A percentile compares a stretch with the other conserved stretches of the same genome.
phyloP scores from a whole-genome alignment of 2,329 filamentous ascomycete species.

The Cercospora zeae-maydis region DNA sequence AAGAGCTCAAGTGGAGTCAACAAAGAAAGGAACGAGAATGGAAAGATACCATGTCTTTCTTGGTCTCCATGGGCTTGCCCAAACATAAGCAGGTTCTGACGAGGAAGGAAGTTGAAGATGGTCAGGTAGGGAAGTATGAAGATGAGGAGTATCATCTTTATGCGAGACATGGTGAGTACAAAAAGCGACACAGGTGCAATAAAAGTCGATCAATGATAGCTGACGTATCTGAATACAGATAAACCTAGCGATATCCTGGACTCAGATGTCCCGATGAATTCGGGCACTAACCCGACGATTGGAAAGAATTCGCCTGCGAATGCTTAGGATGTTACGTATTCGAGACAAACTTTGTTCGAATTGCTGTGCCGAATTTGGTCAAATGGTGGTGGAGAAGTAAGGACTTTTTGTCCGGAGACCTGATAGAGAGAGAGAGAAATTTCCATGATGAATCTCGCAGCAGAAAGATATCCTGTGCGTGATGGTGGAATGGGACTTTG shows the following conservation, averaged over 20 bases:
- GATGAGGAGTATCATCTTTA: slow-evolving; percentile 51
- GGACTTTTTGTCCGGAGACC: too few species aligned
- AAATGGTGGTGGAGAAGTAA: too few species aligned
- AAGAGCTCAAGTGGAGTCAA: slow-evolving; percentile 75
- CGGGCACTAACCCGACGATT: slow-evolving; percentile 22
- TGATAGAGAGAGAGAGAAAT: neutral
- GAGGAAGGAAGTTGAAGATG: slow-evolving; percentile 57
- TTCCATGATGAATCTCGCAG: neutral
- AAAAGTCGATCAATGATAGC: neutral
- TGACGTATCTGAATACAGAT: slow-evolving; percentile 11
- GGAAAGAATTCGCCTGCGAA: slow-evolving; percentile 23
- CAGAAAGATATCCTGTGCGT: neutral
- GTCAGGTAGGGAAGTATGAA: slow-evolving; percentile 47
- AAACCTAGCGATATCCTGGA: slow-evolving; percentile 24
- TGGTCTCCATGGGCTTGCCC: slow-evolving; percentile 60
- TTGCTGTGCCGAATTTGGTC: too few species aligned
- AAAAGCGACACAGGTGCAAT: neutral
- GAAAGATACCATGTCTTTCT: slow-evolving; percentile 62
- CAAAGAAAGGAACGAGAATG: slow-evolving; percentile 74
- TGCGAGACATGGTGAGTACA: slow-evolving; percentile 47
- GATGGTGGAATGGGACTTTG: too few species aligned
- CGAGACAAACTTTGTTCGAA: neutral
- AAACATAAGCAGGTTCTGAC: slow-evolving; percentile 55
- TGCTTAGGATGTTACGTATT: slow-evolving; percentile 4
- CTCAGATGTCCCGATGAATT: slow-evolving; percentile 15